phyloP scores from a whole-genome alignment of 2,329 filamentous ascomycete genomes.

The Beauveria medogensis region DNA sequence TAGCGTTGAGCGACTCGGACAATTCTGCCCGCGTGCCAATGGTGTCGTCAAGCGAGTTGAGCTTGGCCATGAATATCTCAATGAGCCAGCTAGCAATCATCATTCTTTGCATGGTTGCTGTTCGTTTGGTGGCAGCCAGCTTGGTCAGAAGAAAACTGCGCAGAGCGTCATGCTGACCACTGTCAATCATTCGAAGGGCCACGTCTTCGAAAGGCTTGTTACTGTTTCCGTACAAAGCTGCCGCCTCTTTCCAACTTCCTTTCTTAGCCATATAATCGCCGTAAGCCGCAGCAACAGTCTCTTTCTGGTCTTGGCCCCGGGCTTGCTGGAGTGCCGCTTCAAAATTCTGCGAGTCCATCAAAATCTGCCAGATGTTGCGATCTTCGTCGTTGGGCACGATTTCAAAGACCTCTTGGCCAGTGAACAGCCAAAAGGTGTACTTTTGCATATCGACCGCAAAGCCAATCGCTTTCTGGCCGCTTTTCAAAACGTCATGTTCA shows the following conservation, averaged over 20 bases:
- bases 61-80: slow-evolving; percentile 94
- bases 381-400: slow-evolving; percentile 86
- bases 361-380: slow-evolving; percentile 88
- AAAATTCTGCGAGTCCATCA: slow-evolving; percentile 80
- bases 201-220: slow-evolving; percentile 97
- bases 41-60: slow-evolving; percentile 89
- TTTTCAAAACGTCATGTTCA: slow-evolving; percentile 76
- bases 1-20: slow-evolving; percentile 60
- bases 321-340: slow-evolving; percentile 83
- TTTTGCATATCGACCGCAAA: slow-evolving; percentile 86
- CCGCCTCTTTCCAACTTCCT: slow-evolving; percentile 77
- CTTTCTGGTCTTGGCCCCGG: slow-evolving; percentile 70
- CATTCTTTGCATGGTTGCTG: slow-evolving; percentile 80
- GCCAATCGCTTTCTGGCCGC: slow-evolving; percentile 71
- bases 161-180: slow-evolving; percentile 80
- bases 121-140: slow-evolving; percentile 71
- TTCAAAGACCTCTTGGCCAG: slow-evolving; percentile 83
- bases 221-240: slow-evolving; percentile 84
- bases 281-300: slow-evolving; percentile 84
- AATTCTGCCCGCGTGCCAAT: slow-evolving; percentile 84
- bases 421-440: slow-evolving; percentile 97
- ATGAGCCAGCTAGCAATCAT: slow-evolving; percentile 96
- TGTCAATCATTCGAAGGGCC: slow-evolving; percentile 82
- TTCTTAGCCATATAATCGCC: slow-evolving; percentile 81
- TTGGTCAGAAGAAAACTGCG: slow-evolving; percentile 85